Conservation (phyloP, 768 basidiomycete genomes). For the Lentinus tigrinus region DNA sequence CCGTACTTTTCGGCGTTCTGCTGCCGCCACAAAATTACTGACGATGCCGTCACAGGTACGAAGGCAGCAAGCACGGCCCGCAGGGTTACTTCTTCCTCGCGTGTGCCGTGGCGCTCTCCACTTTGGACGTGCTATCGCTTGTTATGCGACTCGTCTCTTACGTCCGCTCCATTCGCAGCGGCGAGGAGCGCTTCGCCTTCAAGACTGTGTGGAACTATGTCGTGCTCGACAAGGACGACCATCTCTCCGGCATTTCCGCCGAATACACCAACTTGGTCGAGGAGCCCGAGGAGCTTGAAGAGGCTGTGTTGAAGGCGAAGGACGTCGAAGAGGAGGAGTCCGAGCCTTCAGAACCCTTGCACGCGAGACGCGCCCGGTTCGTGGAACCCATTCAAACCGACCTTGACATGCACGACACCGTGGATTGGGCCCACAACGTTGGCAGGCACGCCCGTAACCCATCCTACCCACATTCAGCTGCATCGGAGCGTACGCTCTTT, state of each 20-base stretch:
- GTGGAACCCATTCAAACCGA: conserved; percentile 27
- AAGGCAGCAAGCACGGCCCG: conserved; percentile 56
- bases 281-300: conserved; percentile 55
- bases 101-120: conserved; percentile 44
- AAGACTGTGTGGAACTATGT: conserved; percentile 56
- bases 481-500: conserved; percentile 56
- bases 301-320: conserved; percentile 39
- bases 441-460: conserved; percentile 33
- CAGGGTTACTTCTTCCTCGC: conserved; percentile 61
- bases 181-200: conserved; percentile 44
- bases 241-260: conserved; percentile 21
- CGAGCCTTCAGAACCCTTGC: not conserved
- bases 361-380: conserved; percentile 20
- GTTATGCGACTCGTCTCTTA: conserved; percentile 53
- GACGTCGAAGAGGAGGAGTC: conserved; percentile 17
- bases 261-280: conserved; percentile 66
- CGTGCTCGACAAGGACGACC: conserved; percentile 47
- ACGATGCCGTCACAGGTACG: conserved; percentile 51
- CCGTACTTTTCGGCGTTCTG: conserved; percentile 31
- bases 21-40: not conserved
- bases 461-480: conserved; percentile 42
- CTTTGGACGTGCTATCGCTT: conserved; percentile 52
- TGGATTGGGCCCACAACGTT: conserved; percentile 55
- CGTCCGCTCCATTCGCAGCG: conserved; percentile 30
- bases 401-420: conserved; percentile 34